phyloP scores from a whole-genome alignment of 805 yeast species.

The Maudiozyma serrabonitensis region DNA sequence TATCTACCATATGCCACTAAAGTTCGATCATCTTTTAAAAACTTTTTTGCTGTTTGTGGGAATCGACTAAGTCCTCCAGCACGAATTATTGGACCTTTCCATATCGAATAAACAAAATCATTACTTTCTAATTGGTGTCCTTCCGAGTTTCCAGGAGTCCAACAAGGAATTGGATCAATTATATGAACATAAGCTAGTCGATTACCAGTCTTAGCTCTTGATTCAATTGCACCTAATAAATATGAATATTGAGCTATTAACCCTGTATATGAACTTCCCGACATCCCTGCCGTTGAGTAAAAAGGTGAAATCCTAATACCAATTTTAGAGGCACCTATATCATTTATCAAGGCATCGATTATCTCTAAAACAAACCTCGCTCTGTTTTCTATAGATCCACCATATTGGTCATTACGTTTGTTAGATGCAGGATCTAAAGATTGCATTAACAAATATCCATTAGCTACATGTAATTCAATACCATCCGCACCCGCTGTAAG shows the following conservation, averaged over 20 bases:
- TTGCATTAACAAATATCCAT: constrained; percentile 50
- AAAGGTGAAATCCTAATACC: constrained; percentile 42
- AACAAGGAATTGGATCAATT: constrained; percentile 36
- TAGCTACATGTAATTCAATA: constrained; percentile 58
- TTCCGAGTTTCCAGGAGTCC: constrained; percentile 15
- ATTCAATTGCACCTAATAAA: constrained; percentile 32
- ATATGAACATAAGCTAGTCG: constrained; percentile 35
- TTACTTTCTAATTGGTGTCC: constrained; percentile 25
- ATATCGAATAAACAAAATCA: constrained; percentile 34
- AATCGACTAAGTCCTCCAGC: constrained; percentile 30
- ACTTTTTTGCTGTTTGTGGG: constrained; percentile 22
- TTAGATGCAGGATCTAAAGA: constrained; percentile 40
- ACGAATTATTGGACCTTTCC: constrained; percentile 37
- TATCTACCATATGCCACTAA: constrained; percentile 37
- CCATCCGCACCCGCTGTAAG: constrained; percentile 39
- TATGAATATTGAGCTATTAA: constrained; percentile 31
- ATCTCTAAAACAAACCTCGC: constrained; percentile 37
- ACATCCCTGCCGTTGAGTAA: constrained; percentile 31
- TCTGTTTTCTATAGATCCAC: constrained; percentile 43
- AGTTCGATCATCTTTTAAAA: constrained; percentile 34
- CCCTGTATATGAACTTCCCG: constrained; percentile 27
- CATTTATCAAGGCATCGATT: constrained; percentile 40
- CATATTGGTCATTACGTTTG: constrained; percentile 42
- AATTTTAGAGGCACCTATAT: constrained; percentile 41
- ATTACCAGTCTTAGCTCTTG: constrained; percentile 27